Conservation (phyloP, 2,329 filamentous ascomycete genomes). For the Talaromyces sp. region DNA sequence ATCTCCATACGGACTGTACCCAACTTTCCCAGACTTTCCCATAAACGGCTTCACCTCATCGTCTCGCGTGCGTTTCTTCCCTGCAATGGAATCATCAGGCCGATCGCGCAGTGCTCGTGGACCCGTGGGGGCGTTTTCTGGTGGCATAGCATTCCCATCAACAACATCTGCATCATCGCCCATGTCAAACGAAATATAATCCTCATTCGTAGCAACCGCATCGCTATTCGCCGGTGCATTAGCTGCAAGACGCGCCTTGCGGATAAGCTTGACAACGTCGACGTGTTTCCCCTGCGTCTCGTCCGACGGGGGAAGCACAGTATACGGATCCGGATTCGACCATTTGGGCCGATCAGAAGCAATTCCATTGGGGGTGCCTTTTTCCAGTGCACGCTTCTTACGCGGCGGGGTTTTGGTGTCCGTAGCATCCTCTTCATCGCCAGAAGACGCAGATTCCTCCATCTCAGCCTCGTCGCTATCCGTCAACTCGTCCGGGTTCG, state of each 20-base stretch:
- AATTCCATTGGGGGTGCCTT: conserved; percentile 17
- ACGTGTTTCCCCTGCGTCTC: conserved; percentile 68
- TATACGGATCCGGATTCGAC: conserved; percentile 96
- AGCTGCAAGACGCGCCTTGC: conserved; percentile 71
- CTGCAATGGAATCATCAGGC: conserved; percentile 50
- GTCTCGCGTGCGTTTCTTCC: conserved; percentile 67
- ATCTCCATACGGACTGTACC: conserved; percentile 32
- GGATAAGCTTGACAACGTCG: conserved; percentile 85
- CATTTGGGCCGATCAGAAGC: conserved; percentile 59
- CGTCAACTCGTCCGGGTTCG: conserved; percentile 32
- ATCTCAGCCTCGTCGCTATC: conserved; percentile 43
- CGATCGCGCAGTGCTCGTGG: conserved; percentile 24
- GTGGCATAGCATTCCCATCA: conserved; percentile 23
- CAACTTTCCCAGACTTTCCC: conserved; percentile 41
- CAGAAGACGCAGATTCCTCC: conserved; percentile 31
- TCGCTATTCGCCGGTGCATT: conserved; percentile 45
- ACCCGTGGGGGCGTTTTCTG: conserved; percentile 31
- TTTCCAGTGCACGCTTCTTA: conserved; percentile 29
- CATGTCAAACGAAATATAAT: conserved; percentile 85
- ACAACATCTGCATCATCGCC: conserved; percentile 49
- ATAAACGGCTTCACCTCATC: conserved; percentile 59
- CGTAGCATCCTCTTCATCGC: conserved; percentile 25
- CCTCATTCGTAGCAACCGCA: conserved; percentile 56
- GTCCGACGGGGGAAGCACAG: conserved; percentile 72
- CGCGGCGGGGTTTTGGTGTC: conserved; percentile 28